These are phyloP conservation scores for Cytospora chrysosperma DNA, from an alignment of 2,329 filamentous ascomycete species.

Conservation along the genomic window DNA sequence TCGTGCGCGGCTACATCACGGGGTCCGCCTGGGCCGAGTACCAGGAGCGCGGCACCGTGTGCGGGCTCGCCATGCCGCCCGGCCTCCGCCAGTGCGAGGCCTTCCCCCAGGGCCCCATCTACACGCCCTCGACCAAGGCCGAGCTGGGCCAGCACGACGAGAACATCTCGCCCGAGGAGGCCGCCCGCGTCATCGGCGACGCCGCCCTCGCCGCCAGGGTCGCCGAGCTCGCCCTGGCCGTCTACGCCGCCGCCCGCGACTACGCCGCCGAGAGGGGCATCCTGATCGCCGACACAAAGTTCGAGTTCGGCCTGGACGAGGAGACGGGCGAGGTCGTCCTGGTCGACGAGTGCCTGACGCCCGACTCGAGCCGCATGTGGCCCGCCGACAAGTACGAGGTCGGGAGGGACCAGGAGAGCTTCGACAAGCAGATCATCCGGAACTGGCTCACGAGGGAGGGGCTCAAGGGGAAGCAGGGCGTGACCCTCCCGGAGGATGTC, in stretches of 20 bases:
- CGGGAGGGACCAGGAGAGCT: conserved; percentile 75
- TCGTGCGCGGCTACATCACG: conserved; percentile 88
- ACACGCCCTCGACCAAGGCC: conserved; percentile 83
- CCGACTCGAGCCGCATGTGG: conserved; percentile 87
- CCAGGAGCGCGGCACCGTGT: conserved; percentile 70
- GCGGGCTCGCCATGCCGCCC: conserved; percentile 67
- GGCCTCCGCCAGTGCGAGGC: conserved; percentile 70
- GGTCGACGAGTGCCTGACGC: conserved; percentile 83
- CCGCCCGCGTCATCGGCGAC: conserved; percentile 62
- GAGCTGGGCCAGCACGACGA: conserved; percentile 75
- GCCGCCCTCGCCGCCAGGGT: conserved; percentile 60
- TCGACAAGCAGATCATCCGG: conserved; percentile 83
- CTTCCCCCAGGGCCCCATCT: conserved; percentile 64
- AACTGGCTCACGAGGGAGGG: conserved; percentile 77
- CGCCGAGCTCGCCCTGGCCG: conserved; percentile 60
- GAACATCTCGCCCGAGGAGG: conserved; percentile 75
- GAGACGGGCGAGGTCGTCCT: conserved; percentile 67
- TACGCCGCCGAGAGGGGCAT: conserved; percentile 67
- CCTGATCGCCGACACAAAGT: conserved; percentile 66
- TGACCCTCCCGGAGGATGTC: conserved; percentile 71
- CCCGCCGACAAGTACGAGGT: conserved; percentile 68
- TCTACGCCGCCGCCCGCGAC: conserved; percentile 62
- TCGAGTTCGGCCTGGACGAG: conserved; percentile 67
- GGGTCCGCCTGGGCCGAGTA: conserved; percentile 82
- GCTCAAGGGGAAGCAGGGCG: conserved; percentile 71